Base-by-base conservation (phyloP, 2,329 filamentous ascomycete species). In the Emergomyces orientalis region DNA sequence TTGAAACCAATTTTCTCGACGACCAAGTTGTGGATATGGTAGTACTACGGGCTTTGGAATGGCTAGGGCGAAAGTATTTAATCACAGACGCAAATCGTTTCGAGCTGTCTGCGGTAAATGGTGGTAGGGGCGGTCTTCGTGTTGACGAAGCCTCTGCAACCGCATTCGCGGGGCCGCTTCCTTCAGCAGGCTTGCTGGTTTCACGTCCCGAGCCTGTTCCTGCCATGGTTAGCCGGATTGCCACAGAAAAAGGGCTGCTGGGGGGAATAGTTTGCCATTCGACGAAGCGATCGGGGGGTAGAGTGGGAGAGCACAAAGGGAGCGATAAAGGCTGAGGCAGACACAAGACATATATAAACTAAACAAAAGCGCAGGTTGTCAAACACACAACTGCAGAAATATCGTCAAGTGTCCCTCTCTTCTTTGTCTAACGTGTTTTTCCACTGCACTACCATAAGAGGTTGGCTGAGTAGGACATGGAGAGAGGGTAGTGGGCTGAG, bases 41-140 rank as follows among this genome's bases (percentile, higher is more conserved):
- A 27, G 59, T 64, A 27, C 56, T 43, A 25, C 60, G 37, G n/a
- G 37, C n/a, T 37, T 63, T 30, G 25, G 41, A 25, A 56, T 62
- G 56, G 51, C 43, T 55, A 41, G 66, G n/a, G 17, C 62, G 63
- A 54, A 67, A 62, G 62, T 66, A 66, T 56, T 63, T 62, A n/a
- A 56, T 67, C 54, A 66, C 63, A 27, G 65, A 65, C 8, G 65
- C 39, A 54, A 67, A 63, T 8, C 65, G 63, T 41, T 63, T 65
- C 32, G 63, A 65, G 34, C 37, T 52, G 59, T 62, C 62, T 27
- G 58, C 57, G 32, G 49, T 63, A 55, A 47, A 58, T 58, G 45
- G 34, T 19, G 37, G 37, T 25, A 3, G n/a, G 14, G 55, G 55
- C 19, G 32, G 32, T 13, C 9, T 14, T 13, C 27, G 25, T n/a